These are phyloP conservation scores for Phyllosticta citriasiana DNA, from an alignment of 2,329 filamentous ascomycete genomes.

Conservation along the genomic window DNA sequence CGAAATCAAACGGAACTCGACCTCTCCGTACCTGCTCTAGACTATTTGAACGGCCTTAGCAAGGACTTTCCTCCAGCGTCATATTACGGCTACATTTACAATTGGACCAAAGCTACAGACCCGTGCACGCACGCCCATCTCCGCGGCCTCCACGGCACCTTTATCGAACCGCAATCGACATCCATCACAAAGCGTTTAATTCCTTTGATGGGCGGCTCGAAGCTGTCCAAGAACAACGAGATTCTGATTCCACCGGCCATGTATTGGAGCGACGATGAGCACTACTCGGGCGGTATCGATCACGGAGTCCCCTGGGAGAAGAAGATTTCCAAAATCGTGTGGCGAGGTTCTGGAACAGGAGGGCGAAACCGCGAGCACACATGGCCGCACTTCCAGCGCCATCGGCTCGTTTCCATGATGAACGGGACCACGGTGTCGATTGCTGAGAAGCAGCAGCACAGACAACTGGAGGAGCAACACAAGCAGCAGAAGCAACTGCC, in stretches of 20 bases:
- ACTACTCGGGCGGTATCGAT: constrained; percentile 32
- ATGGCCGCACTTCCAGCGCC: constrained; percentile 65
- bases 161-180: constrained; percentile 39
- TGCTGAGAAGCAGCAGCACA: constrained; percentile 32
- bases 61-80: constrained; percentile 15
- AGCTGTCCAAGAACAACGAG: constrained; percentile 42
- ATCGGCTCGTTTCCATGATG: constrained; percentile 64
- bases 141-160: constrained; percentile 37
- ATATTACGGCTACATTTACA: constrained; percentile 36
- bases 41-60: constrained; percentile 15
- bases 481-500: not conserved
- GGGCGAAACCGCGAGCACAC: constrained; percentile 42
- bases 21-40: constrained; percentile 27
- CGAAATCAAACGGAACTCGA: constrained; percentile 20
- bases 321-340: constrained; percentile 34
- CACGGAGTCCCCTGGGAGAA: constrained; percentile 32
- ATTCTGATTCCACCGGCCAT: constrained; percentile 41
- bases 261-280: constrained; percentile 37
- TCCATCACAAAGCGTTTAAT: constrained; percentile 35
- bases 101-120: constrained; percentile 37
- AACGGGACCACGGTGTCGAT: constrained; percentile 50
- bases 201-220: constrained; percentile 42
- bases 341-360: constrained; percentile 40
- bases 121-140: constrained; percentile 37
- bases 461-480: not conserved